A percentile compares a stretch with the other conserved stretches of the same genome.
Evolutionary conservation across 2,329 filamentous ascomycete species (phyloP).

Genomic region (Ceratocystis huliohia): DNA sequence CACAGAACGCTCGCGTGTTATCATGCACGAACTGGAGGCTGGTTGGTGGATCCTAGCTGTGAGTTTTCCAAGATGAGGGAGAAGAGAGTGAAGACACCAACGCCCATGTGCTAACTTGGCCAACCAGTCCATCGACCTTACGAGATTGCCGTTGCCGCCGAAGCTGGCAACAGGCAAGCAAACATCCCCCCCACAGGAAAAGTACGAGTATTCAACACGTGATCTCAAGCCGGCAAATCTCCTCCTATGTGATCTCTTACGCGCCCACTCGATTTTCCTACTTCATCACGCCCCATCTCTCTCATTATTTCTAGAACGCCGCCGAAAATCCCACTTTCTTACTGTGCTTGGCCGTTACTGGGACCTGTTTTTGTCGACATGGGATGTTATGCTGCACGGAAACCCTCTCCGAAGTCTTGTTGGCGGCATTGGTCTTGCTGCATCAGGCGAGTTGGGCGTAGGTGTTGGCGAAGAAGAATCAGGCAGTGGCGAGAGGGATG

Average conservation of each 20-base stretch:
- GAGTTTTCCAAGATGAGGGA: slow-evolving; percentile 22
- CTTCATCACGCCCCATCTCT: slow-evolving; percentile 75
- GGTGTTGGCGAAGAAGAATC: slow-evolving; percentile 93
- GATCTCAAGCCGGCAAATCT: slow-evolving; percentile 76
- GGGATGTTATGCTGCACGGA: slow-evolving; percentile 83
- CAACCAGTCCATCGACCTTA: slow-evolving; percentile 64
- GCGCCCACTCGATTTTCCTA: slow-evolving; percentile 72
- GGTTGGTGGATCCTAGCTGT: slow-evolving; percentile 96
- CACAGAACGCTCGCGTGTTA: slow-evolving; percentile 74
- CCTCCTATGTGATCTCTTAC: slow-evolving; percentile 65
- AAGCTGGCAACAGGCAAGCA: slow-evolving; percentile 33
- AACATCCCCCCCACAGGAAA: slow-evolving; percentile 30
- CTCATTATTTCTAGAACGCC: slow-evolving; percentile 47
- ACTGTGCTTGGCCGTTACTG: slow-evolving; percentile 67
- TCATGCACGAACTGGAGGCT: slow-evolving; percentile 74
- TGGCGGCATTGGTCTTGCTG: slow-evolving; percentile 74
- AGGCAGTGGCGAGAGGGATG: slow-evolving; percentile 84
- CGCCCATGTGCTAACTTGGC: slow-evolving; percentile 1
- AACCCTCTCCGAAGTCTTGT: slow-evolving; percentile 73
- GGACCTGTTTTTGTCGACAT: slow-evolving; percentile 55
- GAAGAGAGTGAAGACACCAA: neutral
- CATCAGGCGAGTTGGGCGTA: slow-evolving; percentile 79
- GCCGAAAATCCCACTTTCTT: slow-evolving; percentile 54
- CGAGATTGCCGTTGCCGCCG: slow-evolving; percentile 52
- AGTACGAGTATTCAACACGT: slow-evolving; percentile 71